Evolutionary conservation across 768 basidiomycete species (phyloP), one percentile per base, ranked within the genome.

Genomic region (Psilocybe cubensis): DNA sequence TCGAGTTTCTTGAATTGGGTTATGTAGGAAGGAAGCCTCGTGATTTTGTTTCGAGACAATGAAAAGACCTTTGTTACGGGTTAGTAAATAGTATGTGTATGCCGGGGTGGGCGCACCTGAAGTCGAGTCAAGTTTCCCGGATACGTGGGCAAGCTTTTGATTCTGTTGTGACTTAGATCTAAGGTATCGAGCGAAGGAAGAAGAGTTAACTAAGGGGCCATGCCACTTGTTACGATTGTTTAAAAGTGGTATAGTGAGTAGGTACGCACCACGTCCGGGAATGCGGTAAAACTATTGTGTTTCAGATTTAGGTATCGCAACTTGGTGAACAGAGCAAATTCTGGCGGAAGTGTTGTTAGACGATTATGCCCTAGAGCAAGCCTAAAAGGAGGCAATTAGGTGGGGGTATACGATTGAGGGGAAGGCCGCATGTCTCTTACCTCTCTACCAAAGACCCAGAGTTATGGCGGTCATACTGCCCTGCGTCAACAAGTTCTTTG

Each of bases 161-260:
- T 84, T 73, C 88, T 92, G 76, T 99, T 99, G 62, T 92, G 87
- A 62, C 93, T 95, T 41, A 99, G 82, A 71, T 99, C 97, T 61
- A 99, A 77, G 57, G 95, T 96, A 73, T 99, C 96, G 53, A 99
- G 80, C 5, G 89, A 88, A 3, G 89, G 85, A 76, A 98, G 86
- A 17, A 85, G 76, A 43, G 91, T 93, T 42, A 97, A 79, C 95
- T 96, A 59, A 14, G 44, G 45, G 43, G 24, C 23, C 8, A 12
- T n/a, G 41, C 68, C 38, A 62, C 27, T 8, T 12, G 14, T 17
- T 60, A 49, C 47, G 35, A n/a, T 38, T 38, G 14, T 14, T 17
- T 14, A 41, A 12, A 42, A 60, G 23, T 28, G 46, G 38, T 12
- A 29, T 11, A 54, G 33, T 29, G 46, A 47, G 20, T 54, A 57